Evolutionary conservation across 225 moss, liverwort and hornwort species (phyloP).

Genomic region (Neckera pumila): DNA sequence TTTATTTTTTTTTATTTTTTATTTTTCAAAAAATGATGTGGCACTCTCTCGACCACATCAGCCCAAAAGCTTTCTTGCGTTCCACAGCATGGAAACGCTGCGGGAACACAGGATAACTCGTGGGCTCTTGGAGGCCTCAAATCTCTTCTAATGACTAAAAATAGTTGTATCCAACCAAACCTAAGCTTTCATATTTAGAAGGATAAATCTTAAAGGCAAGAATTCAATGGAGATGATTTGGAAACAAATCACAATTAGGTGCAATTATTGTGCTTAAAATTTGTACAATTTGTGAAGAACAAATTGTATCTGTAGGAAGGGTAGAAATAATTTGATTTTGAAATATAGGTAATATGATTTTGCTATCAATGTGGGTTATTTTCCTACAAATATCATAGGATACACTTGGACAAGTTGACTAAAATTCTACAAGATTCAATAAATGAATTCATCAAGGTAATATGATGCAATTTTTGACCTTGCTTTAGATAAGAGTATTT

Average conservation of each 20-base stretch:
- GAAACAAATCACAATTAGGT: neutral
- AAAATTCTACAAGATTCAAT: neutral
- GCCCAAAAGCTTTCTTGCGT: too few species aligned
- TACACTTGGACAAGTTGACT: neutral
- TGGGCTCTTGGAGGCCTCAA: too few species aligned
- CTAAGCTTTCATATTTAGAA: rapidly evolving
- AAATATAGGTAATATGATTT: neutral
- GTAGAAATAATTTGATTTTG: neutral
- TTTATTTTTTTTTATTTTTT: too few species aligned
- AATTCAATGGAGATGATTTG: neutral
- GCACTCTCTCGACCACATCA: too few species aligned
- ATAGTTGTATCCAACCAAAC: neutral
- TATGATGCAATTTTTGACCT: neutral
- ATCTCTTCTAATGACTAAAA: too few species aligned
- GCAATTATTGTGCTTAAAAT: rapidly evolving
- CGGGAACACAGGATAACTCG: too few species aligned
- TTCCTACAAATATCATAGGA: neutral
- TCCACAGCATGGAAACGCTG: too few species aligned
- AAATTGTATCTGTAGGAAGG: neutral
- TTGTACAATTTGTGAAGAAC: neutral
- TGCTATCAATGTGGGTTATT: neutral
- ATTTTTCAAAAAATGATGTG: too few species aligned
- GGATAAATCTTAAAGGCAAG: neutral
- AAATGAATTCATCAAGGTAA: neutral
- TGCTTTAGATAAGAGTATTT: neutral